These are phyloP conservation scores for Fusarium aywerte DNA, from an alignment of 2,329 filamentous ascomycete genomes.

Conservation along the genomic window DNA sequence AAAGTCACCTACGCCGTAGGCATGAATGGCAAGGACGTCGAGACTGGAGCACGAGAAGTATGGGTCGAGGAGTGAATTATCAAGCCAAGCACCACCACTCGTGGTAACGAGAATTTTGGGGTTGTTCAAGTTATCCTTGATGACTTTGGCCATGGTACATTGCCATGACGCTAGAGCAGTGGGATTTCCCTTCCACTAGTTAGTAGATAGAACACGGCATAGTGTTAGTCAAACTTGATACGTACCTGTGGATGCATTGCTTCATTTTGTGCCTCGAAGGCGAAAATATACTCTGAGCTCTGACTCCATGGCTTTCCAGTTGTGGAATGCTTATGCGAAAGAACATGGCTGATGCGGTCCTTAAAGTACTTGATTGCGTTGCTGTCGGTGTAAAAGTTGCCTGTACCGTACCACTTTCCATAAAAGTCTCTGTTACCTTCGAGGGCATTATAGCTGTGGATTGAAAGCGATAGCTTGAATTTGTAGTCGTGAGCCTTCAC, in stretches of 20 bases:
- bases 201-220: not conserved
- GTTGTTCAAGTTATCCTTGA: constrained; percentile 37
- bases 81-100: constrained; percentile 33
- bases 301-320: constrained; percentile 33
- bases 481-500: not conserved
- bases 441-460: constrained; percentile 6
- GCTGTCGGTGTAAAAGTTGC: constrained; percentile 5
- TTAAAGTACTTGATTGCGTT: not conserved
- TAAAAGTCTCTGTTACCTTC: constrained; percentile 9
- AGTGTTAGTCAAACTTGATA: accelerated
- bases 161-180: constrained; percentile 35
- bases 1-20: constrained; percentile 42
- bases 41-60: constrained; percentile 13
- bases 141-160: constrained; percentile 40
- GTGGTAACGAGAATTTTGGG: constrained; percentile 35
- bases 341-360: not conserved
- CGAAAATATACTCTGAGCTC: constrained; percentile 42
- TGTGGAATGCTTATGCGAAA: constrained; percentile 1
- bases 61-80: constrained; percentile 20
- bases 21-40: constrained; percentile 16
- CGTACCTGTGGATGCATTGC: constrained; percentile 37
- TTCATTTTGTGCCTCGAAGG: constrained; percentile 42
- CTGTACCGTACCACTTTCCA: not conserved
- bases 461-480: constrained; percentile 14
- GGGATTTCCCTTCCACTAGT: constrained; percentile 22